Evolutionary conservation across 2,329 filamentous ascomycete genomes (phyloP), one percentile per base, ranked within the genome.

Genomic region (Fusarium sp.): DNA sequence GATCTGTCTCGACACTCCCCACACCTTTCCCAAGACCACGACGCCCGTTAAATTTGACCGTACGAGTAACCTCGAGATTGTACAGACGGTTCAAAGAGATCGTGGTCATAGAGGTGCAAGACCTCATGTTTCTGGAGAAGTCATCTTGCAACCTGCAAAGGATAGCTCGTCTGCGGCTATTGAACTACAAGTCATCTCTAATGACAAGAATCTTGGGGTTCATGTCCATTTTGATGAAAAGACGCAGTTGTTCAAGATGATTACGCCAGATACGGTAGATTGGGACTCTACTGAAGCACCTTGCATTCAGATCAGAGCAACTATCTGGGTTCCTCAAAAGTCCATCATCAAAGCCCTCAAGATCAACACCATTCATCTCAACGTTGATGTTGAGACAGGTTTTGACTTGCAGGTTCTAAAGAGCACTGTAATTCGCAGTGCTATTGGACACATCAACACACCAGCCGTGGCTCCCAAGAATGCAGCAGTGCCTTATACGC

Each of bases 251-350:
- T 79, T 89, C 65, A 71, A 78, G 18, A 71, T 90, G 27, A 78
- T 71, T 13, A 83, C 85, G 3, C 87, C 87, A 1, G 76, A 76
- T 35, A 75, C 67, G 11, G 64, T 85, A 56, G 73, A 79, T 2
- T 82, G 82, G 76, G 59, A 72, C 16, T 61, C 74, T 3, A 35
- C 73, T 2, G 71, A 77, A 9, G 64, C 71, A 50, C 86, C 87
- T 1, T 90, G 88, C 74, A 80, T 90, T 22, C 84, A 85, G 68
- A 81, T 90, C 66, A 83, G 83, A 13, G 80, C 82, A 18, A 89
- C 86, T 4, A 77, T 88, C 48, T 87, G 83, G 82, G 83, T 87
- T 0, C 88, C 88, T 8, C 77, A 80, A 5, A 75, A 80, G 18
- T 81, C 82, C 4, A 74, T 80, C 10, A 79, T 90, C 14, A 75